Evolutionary conservation across 2,329 filamentous ascomycete species (phyloP).

Genomic region (Kalmusia sp.): DNA sequence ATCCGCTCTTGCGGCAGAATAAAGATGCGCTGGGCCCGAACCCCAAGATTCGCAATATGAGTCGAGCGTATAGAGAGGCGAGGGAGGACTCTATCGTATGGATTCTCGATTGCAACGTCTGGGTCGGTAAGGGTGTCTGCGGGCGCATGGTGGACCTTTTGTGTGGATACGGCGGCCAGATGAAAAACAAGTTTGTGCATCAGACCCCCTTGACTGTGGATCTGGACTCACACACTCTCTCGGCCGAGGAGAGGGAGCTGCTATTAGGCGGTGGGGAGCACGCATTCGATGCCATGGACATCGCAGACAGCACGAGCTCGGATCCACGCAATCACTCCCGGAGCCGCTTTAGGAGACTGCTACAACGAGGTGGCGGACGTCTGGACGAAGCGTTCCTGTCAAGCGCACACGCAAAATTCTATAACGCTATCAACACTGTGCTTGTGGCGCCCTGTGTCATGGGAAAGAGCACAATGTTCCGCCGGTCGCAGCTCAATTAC

Average conservation of each 20-base stretch:
- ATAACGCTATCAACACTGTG: conserved; percentile 94
- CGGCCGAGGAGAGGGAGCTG: conserved; percentile 37
- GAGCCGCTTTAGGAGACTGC: conserved; percentile 27
- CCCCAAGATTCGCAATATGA: conserved; percentile 98
- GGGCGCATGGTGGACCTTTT: conserved; percentile 90
- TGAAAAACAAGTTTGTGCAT: conserved; percentile 86
- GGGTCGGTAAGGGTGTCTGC: conserved; percentile 80
- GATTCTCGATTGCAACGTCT: conserved; percentile 97
- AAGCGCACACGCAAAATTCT: conserved; percentile 95
- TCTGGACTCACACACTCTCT: conserved; percentile 45
- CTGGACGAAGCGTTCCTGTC: conserved; percentile 96
- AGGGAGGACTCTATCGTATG: conserved; percentile 80
- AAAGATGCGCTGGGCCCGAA: conserved; percentile 78
- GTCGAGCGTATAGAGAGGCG: conserved; percentile 87
- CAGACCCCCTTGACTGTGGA: conserved; percentile 92
- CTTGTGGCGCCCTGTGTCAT: conserved; percentile 90
- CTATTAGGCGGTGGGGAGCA: conserved; percentile 37
- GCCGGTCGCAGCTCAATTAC: conserved; percentile 84
- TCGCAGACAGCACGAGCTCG: conserved; percentile 36
- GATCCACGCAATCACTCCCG: conserved; percentile 31
- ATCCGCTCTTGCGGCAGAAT: conserved; percentile 69
- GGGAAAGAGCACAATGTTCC: conserved; percentile 99
- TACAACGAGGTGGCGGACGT: conserved; percentile 72
- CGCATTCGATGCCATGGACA: conserved; percentile 24
- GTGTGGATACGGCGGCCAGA: conserved; percentile 68